Percentiles rank a stretch among this genome's conserved stretches.
Conservation (phyloP, 2,329 filamentous ascomycete genomes). For the Colletotrichum sp. region DNA sequence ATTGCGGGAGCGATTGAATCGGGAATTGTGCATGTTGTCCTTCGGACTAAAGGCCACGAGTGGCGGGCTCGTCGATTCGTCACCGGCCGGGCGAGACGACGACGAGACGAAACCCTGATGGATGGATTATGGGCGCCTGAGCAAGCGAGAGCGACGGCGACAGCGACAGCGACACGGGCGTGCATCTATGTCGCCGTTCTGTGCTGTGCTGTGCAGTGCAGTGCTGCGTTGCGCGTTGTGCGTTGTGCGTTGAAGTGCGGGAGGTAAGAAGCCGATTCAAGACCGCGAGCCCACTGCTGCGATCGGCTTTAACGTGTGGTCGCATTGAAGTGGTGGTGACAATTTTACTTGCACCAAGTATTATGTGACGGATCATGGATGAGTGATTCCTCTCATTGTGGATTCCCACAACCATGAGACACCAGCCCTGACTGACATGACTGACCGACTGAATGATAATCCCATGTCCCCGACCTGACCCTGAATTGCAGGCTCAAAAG, state of each 20-base stretch:
- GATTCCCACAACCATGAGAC: background rate
- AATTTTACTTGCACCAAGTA: background rate
- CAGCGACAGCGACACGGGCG: background rate
- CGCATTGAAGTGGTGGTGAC: background rate
- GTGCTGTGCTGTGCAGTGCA: background rate
- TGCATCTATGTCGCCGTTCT: background rate
- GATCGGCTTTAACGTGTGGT: background rate
- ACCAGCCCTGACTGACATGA: background rate
- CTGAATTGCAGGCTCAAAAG: background rate
- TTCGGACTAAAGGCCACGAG: constrained; percentile 6
- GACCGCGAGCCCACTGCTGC: background rate
- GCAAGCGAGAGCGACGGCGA: constrained; percentile 5
- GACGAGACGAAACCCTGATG: constrained; percentile 13
- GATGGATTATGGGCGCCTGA: background rate
- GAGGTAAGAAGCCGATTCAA: background rate
- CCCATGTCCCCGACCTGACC: background rate
- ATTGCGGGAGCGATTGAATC: constrained; percentile 4
- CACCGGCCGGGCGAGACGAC: background rate
- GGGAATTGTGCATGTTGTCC: constrained; percentile 12
- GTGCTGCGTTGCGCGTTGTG: background rate
- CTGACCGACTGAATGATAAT: background rate
- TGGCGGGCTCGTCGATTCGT: background rate
- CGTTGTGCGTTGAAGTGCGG: background rate
- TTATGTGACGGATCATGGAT: background rate
- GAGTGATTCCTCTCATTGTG: constrained; percentile 2